Evolutionary conservation across 2,329 filamentous ascomycete species (phyloP).

Genomic region (Rugonectria rugulosa): DNA sequence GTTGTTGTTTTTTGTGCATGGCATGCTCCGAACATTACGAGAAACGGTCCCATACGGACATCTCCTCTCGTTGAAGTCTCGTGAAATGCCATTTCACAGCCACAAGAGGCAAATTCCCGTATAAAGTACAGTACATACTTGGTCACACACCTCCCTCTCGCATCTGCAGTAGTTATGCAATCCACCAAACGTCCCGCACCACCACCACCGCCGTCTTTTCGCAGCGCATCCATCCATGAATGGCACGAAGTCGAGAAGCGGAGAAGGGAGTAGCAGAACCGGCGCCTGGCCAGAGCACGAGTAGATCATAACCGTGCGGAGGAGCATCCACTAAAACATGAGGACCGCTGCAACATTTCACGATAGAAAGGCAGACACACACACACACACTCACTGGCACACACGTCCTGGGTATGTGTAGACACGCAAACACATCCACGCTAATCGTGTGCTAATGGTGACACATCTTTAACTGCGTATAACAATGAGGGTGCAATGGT

Average conservation of each 20-base stretch:
- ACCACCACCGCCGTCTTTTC: neutral
- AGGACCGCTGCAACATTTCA: neutral
- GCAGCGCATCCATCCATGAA: neutral
- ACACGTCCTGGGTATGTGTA: too few species aligned
- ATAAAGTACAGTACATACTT: slow-evolving; percentile 4
- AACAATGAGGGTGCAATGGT: neutral
- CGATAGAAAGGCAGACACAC: neutral
- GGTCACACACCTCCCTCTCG: neutral
- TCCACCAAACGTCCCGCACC: slow-evolving; percentile 1
- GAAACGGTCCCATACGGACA: neutral
- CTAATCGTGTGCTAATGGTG: neutral
- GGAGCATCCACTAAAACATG: too few species aligned
- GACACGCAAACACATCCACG: too few species aligned
- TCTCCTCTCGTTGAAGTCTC: neutral
- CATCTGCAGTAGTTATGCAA: neutral
- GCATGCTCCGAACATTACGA: neutral
- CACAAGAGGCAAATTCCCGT: neutral
- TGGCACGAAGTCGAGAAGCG: slow-evolving; percentile 5
- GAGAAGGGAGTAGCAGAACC: slow-evolving; percentile 1
- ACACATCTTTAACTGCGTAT: slow-evolving; percentile 3
- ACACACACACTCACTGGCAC: neutral
- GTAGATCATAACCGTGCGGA: neutral
- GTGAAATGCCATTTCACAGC: neutral
- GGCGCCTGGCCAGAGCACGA: neutral
- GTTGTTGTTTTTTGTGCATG: too few species aligned